Conservation (phyloP, 306 rosid species). For the Trichosanthes cucumerina region DNA sequence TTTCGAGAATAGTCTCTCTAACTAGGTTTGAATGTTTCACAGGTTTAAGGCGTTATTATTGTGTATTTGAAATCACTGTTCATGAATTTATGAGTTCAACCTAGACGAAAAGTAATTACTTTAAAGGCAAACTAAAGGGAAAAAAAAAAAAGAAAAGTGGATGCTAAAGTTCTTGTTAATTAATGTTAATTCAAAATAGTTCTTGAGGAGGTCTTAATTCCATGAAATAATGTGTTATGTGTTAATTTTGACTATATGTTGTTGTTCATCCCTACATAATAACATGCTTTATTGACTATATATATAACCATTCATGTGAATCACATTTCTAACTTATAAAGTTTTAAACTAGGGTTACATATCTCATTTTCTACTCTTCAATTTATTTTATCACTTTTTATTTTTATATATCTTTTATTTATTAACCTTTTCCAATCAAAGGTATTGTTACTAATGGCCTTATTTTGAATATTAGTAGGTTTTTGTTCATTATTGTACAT, state of each 20-base stretch:
- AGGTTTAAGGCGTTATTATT: background rate
- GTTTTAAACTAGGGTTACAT: background rate
- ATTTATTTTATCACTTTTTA: background rate
- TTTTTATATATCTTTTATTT: background rate
- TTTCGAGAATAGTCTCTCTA: background rate
- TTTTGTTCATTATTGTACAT: no score
- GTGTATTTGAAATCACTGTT: background rate
- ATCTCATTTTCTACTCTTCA: background rate
- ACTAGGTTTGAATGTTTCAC: background rate
- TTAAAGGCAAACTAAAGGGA: background rate
- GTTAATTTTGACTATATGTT: conserved; percentile 1
- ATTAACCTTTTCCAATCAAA: background rate
- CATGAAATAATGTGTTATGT: background rate
- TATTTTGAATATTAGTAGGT: no score
- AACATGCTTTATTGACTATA: background rate
- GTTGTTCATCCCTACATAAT: conserved; percentile 1
- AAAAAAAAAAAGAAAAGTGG: background rate
- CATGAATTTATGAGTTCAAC: background rate
- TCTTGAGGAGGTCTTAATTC: background rate
- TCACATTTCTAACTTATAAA: background rate
- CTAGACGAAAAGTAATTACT: background rate
- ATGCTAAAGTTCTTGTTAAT: background rate
- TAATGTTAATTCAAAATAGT: no score
- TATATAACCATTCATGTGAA: background rate
- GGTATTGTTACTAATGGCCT: no score